A percentile compares a stretch with the other conserved stretches of the same genome.
phyloP scores from a whole-genome alignment of 768 basidiomycete species.

The Tricholoma flavovirens region DNA sequence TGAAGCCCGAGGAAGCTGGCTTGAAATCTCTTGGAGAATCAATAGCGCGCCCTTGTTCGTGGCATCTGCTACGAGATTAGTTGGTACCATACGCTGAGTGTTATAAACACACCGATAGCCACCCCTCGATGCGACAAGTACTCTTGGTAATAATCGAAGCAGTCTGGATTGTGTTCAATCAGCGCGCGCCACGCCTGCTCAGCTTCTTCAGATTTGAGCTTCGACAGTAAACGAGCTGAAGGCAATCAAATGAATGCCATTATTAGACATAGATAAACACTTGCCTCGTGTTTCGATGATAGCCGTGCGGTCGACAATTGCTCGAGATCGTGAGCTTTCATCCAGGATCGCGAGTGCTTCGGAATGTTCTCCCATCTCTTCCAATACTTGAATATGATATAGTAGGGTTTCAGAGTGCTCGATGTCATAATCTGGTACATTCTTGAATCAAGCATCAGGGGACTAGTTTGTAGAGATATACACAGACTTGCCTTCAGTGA shows the following conservation, averaged over 20 bases:
- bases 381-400: slow-evolving; percentile 69
- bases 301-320: slow-evolving; percentile 65
- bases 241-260: slow-evolving; percentile 1
- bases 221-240: slow-evolving; percentile 73
- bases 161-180: slow-evolving; percentile 83
- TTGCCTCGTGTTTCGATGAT: slow-evolving; percentile 66
- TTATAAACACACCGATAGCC: slow-evolving; percentile 47
- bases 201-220: slow-evolving; percentile 61
- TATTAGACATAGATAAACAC: slow-evolving; percentile 10
- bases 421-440: slow-evolving; percentile 70
- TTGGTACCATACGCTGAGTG: neutral
- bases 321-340: slow-evolving; percentile 51
- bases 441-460: slow-evolving; percentile 33
- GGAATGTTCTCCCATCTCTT: slow-evolving; percentile 59
- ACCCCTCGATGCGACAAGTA: slow-evolving; percentile 64
- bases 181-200: slow-evolving; percentile 76
- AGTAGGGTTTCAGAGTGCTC: slow-evolving; percentile 82
- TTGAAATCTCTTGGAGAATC: slow-evolving; percentile 53
- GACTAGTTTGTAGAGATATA: neutral
- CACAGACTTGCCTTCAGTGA: slow-evolving; percentile 59
- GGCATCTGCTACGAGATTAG: slow-evolving; percentile 40
- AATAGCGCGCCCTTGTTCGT: slow-evolving; percentile 47
- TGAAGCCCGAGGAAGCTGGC: slow-evolving; percentile 59
- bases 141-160: slow-evolving; percentile 71
- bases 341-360: slow-evolving; percentile 64